Conservation (phyloP, 495 filamentous ascomycete genomes). For the Pyrenopolyporus hunteri region DNA sequence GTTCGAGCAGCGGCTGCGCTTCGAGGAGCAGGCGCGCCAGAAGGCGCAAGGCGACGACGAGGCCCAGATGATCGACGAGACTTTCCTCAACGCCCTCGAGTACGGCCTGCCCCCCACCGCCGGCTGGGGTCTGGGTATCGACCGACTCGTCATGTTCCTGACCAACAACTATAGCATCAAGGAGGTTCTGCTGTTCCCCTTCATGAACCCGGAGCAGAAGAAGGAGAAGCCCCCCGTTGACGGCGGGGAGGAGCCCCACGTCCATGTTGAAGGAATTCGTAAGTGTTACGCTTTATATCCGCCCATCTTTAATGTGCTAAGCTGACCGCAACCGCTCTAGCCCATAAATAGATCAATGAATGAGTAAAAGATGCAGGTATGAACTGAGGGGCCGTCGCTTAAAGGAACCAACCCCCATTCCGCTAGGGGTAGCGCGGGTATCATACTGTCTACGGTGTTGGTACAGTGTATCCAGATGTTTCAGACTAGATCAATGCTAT, state of each 20-base stretch:
- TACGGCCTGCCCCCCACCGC: slow-evolving; percentile 91
- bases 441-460: slow-evolving; percentile 18
- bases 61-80: slow-evolving; percentile 94
- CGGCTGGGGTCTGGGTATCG: slow-evolving; percentile 97
- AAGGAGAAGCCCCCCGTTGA: slow-evolving; percentile 12
- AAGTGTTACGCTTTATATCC: background rate
- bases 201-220: slow-evolving; percentile 53
- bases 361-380: too few relatives aligned
- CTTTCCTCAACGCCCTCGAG: slow-evolving; percentile 79
- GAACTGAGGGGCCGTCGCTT: background rate
- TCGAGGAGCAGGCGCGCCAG: slow-evolving; percentile 95
- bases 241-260: slow-evolving; percentile 25
- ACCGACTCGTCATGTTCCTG: slow-evolving; percentile 96
- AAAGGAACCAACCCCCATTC: background rate
- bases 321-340: slow-evolving; percentile 4
- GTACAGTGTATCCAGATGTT: slow-evolving; percentile 20
- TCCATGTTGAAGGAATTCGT: slow-evolving; percentile 32
- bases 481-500: background rate
- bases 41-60: slow-evolving; percentile 98
- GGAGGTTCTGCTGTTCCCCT: slow-evolving; percentile 91
- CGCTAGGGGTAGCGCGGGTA: background rate
- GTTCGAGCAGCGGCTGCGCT: slow-evolving; percentile 89
- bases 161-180: slow-evolving; percentile 94
- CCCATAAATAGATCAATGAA: slow-evolving; percentile 34
- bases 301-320: background rate